Base-by-base conservation (phyloP, 2,329 filamentous ascomycete genomes). In the Verticillium dahliae region DNA sequence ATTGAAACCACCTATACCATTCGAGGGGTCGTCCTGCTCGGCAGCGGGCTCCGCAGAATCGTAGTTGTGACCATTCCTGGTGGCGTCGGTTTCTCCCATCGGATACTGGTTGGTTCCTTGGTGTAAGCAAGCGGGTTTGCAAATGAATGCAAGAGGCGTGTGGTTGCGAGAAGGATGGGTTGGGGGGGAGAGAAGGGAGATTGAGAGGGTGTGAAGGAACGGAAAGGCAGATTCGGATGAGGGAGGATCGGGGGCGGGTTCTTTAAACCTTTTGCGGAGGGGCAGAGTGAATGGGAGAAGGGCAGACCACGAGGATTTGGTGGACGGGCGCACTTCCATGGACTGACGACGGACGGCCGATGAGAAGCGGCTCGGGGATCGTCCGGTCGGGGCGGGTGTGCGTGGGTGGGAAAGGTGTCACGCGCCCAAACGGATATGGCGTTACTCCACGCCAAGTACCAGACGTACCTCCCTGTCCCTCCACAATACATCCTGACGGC, bases 61-160 rank as follows among this genome's bases (percentile, higher is more conserved):
- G 64, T 63, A 60, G 59, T 63, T 63, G 62, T 62, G 62, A 66
- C 64, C 64, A 66, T 65, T 63, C 63, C 64, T 66, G 61, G 58
- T 39, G 60, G 63, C 61, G 63, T 65, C 63, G 63, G 64, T 60
- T 65, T 66, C 63, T 66, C 64, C 64, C 64, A 66, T 66, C 64
- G 64, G 64, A 66, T 63, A 63, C 62, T 63, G 61, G 61, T 62
- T 57, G 63, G n/a, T 52, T 52, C 45, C 45, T 52, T 52, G 45
- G 45, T 52, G 45, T 52, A 52, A 52, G 45, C 45, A 52, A 52
- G 45, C 45, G 45, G 45, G 45, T 52, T 52, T 52, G 45, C 45
- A 52, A 52, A 52, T 11, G 45, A 52, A 52, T 52, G 45, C 45
- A 52, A 52, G 45, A 52, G 22, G n/a, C 18, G n/a, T 22, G 18